These are phyloP conservation scores for Sherardia arvensis DNA, from an alignment of 257 asterid species.

Conservation along the genomic window DNA sequence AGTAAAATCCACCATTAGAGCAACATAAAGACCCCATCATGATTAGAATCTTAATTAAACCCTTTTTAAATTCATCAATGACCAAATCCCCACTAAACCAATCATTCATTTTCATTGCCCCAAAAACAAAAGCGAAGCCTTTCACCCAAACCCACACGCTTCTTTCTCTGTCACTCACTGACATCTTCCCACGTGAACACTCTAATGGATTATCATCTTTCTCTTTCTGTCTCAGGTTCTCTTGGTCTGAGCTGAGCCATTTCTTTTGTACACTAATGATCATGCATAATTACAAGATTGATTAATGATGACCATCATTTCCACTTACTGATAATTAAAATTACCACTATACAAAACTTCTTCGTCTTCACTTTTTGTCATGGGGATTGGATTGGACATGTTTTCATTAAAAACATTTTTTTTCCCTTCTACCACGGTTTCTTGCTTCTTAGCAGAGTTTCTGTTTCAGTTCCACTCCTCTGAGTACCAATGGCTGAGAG, in stretches of 20 bases:
- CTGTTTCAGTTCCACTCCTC: conserved; percentile 56
- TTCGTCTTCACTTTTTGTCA: background rate
- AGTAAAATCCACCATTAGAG: conserved; percentile 8
- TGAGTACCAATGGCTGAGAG: conserved; percentile 64
- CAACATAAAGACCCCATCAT: background rate
- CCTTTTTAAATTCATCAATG: background rate
- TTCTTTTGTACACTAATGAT: conserved; percentile 8
- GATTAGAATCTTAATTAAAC: background rate
- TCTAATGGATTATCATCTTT: conserved; percentile 1
- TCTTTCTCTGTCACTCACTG: conserved; percentile 7
- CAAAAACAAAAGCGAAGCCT: background rate
- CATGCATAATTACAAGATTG: background rate
- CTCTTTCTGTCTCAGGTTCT: conserved; percentile 1
- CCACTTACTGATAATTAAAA: conserved; percentile 4
- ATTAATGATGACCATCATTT: background rate
- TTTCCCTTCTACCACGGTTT: background rate
- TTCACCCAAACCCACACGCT: conserved; percentile 16
- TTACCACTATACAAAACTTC: conserved; percentile 39
- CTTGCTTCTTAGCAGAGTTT: conserved; percentile 7
- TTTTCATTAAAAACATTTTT: background rate
- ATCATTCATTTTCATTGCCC: conserved; percentile 8
- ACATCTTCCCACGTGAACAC: conserved; percentile 16
- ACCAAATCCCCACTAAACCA: background rate
- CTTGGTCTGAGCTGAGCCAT: conserved; percentile 5
- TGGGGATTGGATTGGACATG: background rate